Conservation (phyloP, 805 yeast species). For the Kuraishia borneana region DNA sequence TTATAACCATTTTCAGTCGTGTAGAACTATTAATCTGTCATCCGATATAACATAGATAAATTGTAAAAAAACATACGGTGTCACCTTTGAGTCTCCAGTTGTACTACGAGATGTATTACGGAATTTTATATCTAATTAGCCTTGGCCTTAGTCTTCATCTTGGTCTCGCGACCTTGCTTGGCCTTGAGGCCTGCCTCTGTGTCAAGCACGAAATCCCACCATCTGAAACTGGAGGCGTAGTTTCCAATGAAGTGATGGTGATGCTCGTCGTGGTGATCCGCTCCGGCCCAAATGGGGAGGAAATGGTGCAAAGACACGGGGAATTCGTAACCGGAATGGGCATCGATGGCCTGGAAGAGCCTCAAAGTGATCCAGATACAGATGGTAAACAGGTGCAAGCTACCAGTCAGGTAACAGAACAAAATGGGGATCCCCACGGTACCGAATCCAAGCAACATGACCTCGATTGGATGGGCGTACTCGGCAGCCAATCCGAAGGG, state of each 20-base stretch:
- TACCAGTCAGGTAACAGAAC: conserved; percentile 64
- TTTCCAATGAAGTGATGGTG: conserved; percentile 94
- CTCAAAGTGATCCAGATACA: conserved; percentile 81
- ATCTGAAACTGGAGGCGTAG: conserved; percentile 89
- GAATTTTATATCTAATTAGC: neutral
- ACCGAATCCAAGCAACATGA: conserved; percentile 82
- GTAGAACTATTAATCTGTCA: neutral
- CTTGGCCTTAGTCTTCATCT: conserved; percentile 34
- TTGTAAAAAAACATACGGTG: neutral
- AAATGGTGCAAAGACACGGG: conserved; percentile 93
- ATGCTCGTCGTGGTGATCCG: conserved; percentile 96
- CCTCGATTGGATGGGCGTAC: conserved; percentile 95
- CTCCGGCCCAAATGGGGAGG: conserved; percentile 96
- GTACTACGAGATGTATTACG: no score
- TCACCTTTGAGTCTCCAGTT: neutral
- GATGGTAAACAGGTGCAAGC: conserved; percentile 83
- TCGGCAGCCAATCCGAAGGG: conserved; percentile 97
- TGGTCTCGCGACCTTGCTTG: conserved; percentile 58
- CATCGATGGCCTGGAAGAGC: conserved; percentile 92
- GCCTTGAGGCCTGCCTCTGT: conserved; percentile 90
- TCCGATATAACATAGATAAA: neutral
- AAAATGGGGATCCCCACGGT: conserved; percentile 92
- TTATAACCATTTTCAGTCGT: neutral
- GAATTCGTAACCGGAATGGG: conserved; percentile 97
- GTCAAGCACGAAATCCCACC: conserved; percentile 84